Evolutionary conservation across 495 filamentous ascomycete genomes (phyloP), one percentile per base, ranked within the genome.

Genomic region (Hyphodiscus hymeniophilus): DNA sequence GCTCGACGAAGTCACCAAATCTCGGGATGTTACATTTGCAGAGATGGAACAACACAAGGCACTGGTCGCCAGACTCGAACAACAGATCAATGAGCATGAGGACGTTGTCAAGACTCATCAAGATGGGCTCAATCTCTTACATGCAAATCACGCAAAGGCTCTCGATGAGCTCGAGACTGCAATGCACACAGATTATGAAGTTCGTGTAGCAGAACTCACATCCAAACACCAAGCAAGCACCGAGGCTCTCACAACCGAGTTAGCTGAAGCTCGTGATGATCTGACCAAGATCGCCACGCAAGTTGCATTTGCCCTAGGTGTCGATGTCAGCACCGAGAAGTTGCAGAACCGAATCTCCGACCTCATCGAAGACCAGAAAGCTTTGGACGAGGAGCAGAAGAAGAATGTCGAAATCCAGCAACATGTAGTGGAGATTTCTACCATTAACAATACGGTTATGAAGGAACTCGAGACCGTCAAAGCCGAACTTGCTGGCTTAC

Each of bases 241-340:
- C 55, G 65, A 74, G 42, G 51, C 72, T 12, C 68, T 95, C 34
- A 74, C 89, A 59, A 68, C 70, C 26, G 84, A 94, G 15, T 79
- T 89, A 38, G 61, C 73, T 4, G 81, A 82, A 50, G 82, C 85
- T 28, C 79, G 84, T 41, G 73, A 81, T 44, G 80, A 87, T 43
- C 66, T 90, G 44, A 73, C 74, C 36, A 80, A 77, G 47, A 66
- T 89, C 20, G 74, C 71, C 13, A 74, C 68, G 8, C 73, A 74
- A 52, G 66, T 79, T 16, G 73, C 74, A 18, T 72, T 69, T 38
- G 73, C 65, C 5, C 63, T 79, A 16, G 72, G 72, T 16, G 48
- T 77, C 34, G 74, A 79, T 46, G 68, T 73, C 30, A 73, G 69
- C 47, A 64, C 75, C 16, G 72, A 77, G 42, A 77, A 72, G 53